Percentiles rank a stretch among this genome's conserved stretches.
phyloP scores from a whole-genome alignment of 306 rosid genomes.

The Trifolium subterraneum region DNA sequence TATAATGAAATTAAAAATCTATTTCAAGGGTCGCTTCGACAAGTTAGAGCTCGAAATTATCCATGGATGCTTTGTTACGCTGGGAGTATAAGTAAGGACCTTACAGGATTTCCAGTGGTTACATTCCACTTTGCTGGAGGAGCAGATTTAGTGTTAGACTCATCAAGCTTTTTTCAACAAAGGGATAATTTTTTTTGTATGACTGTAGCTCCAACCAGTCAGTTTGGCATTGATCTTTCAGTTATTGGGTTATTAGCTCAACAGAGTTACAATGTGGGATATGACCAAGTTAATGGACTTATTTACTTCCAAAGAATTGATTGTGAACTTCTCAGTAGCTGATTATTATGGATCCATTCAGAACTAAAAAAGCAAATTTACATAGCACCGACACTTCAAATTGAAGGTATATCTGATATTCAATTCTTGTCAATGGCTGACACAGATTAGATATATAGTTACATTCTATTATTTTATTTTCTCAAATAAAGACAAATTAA shows the following conservation, averaged over 20 bases:
- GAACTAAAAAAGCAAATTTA: too few species aligned
- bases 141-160: constrained; percentile 46
- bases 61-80: constrained; percentile 43
- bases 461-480: too few species aligned
- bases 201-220: neutral
- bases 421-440: too few species aligned
- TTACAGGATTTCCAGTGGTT: constrained; percentile 49
- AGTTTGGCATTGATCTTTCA: neutral
- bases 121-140: constrained; percentile 49
- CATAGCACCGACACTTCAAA: too few species aligned
- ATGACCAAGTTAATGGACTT: constrained; percentile 30
- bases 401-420: too few species aligned
- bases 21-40: neutral
- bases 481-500: too few species aligned
- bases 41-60: neutral
- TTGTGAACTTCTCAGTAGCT: constrained; percentile 48
- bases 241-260: constrained; percentile 51
- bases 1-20: constrained; percentile 35
- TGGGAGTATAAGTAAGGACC: constrained; percentile 40
- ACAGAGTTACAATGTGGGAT: constrained; percentile 54
- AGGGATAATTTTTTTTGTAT: too few species aligned
- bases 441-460: too few species aligned
- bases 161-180: neutral
- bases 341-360: neutral
- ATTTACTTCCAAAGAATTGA: constrained; percentile 53